phyloP scores from a whole-genome alignment of 257 asterid genomes.

The Craterostigma plantagineum region DNA sequence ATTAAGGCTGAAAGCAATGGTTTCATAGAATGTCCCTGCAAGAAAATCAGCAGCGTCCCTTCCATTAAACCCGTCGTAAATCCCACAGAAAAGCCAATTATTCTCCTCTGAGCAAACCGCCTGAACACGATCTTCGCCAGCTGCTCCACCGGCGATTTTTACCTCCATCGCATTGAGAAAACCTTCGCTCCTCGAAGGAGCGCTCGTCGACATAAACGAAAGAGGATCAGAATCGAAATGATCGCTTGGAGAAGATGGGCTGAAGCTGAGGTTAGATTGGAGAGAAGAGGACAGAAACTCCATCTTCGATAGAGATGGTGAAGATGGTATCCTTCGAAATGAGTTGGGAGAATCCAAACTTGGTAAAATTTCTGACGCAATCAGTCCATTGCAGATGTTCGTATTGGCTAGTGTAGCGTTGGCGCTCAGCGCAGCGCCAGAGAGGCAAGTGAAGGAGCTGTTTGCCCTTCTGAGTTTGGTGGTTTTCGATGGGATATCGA shows the following conservation, averaged over 20 bases:
- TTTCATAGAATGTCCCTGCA: conserved; percentile 77
- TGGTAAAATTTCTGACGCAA: conserved; percentile 75
- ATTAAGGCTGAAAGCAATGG: conserved; percentile 46
- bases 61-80: conserved; percentile 89
- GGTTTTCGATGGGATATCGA: conserved; percentile 32
- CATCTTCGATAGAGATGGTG: conserved; percentile 22
- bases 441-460: conserved; percentile 77
- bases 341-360: conserved; percentile 76
- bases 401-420: conserved; percentile 86
- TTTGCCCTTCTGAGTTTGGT: conserved; percentile 31
- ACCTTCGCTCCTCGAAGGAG: conserved; percentile 20
- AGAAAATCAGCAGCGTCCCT: conserved; percentile 96
- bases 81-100: conserved; percentile 80
- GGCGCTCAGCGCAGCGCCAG: conserved; percentile 92
- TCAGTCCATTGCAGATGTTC: conserved; percentile 80
- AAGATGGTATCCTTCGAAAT: conserved; percentile 71
- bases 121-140: conserved; percentile 96
- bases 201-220: too few relatives aligned
- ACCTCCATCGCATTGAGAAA: conserved; percentile 52
- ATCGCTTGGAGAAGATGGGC: conserved; percentile 79
- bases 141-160: conserved; percentile 95
- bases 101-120: conserved; percentile 95
- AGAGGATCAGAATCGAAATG: too few relatives aligned
- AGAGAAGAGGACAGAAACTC: conserved; percentile 70
- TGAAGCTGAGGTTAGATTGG: conserved; percentile 63